Conservation (phyloP, 2,329 filamentous ascomycete genomes). For the Daldinia eschscholtzii region DNA sequence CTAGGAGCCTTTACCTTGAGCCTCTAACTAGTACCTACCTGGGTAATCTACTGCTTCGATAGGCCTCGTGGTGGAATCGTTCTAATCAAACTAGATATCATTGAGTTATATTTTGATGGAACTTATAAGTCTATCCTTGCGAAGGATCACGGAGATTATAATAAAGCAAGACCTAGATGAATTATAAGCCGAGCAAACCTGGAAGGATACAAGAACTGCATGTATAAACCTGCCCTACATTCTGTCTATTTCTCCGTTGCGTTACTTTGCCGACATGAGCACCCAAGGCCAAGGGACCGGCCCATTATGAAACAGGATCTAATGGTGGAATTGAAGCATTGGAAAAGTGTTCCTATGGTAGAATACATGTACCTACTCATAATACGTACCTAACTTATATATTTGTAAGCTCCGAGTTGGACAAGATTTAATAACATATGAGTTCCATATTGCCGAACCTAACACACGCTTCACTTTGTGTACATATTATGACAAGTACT, state of each 20-base stretch:
- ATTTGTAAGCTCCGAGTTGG: background rate
- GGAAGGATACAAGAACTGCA: background rate
- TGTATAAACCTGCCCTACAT: background rate
- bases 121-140: background rate
- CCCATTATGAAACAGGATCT: slow-evolving; percentile 11
- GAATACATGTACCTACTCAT: background rate
- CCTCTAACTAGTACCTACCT: background rate
- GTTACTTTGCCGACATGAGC: slow-evolving; percentile 12
- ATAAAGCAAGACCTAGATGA: background rate
- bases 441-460: background rate
- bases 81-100: background rate
- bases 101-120: background rate
- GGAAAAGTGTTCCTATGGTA: background rate
- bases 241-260: slow-evolving; percentile 13
- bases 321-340: background rate
- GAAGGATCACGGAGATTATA: background rate
- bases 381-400: background rate
- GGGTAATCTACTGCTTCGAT: background rate
- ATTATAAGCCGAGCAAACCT: background rate
- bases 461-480: background rate
- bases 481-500: background rate
- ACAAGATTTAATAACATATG: background rate
- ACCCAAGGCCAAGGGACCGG: slow-evolving; percentile 25
- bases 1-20: background rate
- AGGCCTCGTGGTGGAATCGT: background rate